phyloP scores from a whole-genome alignment of 768 basidiomycete species.

The Calocera cornea region DNA sequence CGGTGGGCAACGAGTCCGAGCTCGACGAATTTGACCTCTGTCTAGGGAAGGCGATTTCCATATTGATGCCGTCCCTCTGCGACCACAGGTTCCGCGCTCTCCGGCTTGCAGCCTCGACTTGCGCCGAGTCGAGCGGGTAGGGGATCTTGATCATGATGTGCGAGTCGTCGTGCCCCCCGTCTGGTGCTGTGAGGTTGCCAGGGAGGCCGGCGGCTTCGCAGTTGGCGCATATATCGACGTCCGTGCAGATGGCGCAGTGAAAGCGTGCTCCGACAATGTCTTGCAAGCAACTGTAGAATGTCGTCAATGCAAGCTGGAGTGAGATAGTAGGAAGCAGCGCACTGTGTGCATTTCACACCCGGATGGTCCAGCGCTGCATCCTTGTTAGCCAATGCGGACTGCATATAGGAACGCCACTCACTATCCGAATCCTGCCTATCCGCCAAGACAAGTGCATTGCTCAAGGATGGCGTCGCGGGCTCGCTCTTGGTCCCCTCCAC shows the following conservation, averaged over 20 bases:
- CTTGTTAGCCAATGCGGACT: neutral
- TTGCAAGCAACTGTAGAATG: constrained; percentile 51
- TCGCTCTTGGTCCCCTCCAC: constrained; percentile 47
- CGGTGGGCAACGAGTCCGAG: neutral
- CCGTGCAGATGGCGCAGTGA: constrained; percentile 80
- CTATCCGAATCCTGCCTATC: constrained; percentile 11
- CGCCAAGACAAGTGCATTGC: neutral
- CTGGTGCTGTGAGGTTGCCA: constrained; percentile 62
- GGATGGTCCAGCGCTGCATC: constrained; percentile 56
- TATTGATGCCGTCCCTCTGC: constrained; percentile 54
- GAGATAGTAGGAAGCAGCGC: constrained; percentile 23
- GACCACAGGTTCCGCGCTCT: constrained; percentile 65
- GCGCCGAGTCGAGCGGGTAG: constrained; percentile 55
- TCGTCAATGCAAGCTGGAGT: neutral
- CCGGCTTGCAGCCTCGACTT: constrained; percentile 63
- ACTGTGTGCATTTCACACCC: constrained; percentile 80
- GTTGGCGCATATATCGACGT: constrained; percentile 73
- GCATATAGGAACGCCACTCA: neutral
- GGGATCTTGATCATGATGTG: constrained; percentile 98
- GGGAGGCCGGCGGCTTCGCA: constrained; percentile 79
- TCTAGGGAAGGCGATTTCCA: constrained; percentile 17
- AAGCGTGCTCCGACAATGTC: constrained; percentile 88
- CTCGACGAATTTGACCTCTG: neutral
- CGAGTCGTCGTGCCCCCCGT: constrained; percentile 66
- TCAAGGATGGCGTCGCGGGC: constrained; percentile 6